These are phyloP conservation scores for Casuarina cunninghamiana DNA, from an alignment of 306 rosid genomes.

Conservation along the genomic window DNA sequence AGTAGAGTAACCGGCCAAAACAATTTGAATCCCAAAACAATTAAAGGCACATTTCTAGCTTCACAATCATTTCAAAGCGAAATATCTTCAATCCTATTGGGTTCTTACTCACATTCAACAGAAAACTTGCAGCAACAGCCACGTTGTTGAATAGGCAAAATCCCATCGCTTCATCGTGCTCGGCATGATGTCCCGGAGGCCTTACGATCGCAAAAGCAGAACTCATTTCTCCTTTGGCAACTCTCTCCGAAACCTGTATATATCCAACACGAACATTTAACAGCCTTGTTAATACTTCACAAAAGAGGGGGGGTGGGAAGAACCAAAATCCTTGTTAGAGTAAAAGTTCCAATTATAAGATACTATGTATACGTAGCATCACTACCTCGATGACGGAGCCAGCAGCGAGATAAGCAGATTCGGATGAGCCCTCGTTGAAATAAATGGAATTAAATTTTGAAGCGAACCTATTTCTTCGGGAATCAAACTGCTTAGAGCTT, in stretches of 20 bases:
- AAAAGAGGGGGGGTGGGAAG: not conserved
- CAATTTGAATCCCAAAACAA: not conserved
- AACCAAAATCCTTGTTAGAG: not conserved
- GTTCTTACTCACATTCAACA: conserved; percentile 69
- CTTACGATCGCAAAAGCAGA: conserved; percentile 85
- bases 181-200: conserved; percentile 99
- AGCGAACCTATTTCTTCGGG: conserved; percentile 50
- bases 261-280: conserved; percentile 24
- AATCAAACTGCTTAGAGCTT: conserved; percentile 52
- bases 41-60: not conserved
- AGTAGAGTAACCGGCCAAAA: not conserved
- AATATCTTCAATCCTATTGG: conserved; percentile 5
- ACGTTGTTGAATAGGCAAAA: conserved; percentile 92
- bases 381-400: conserved; percentile 81
- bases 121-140: conserved; percentile 70
- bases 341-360: too few species aligned
- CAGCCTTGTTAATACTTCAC: not conserved
- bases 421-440: conserved; percentile 79
- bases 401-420: conserved; percentile 89
- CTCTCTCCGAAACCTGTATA: conserved; percentile 61
- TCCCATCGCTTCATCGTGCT: conserved; percentile 79
- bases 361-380: not conserved
- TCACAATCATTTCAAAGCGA: conserved; percentile 2
- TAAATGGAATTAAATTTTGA: conserved; percentile 58
- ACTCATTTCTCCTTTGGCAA: conserved; percentile 75